Evolutionary conservation across 345 rosid genomes (phyloP).

Genomic region (Syzygium jambos): DNA sequence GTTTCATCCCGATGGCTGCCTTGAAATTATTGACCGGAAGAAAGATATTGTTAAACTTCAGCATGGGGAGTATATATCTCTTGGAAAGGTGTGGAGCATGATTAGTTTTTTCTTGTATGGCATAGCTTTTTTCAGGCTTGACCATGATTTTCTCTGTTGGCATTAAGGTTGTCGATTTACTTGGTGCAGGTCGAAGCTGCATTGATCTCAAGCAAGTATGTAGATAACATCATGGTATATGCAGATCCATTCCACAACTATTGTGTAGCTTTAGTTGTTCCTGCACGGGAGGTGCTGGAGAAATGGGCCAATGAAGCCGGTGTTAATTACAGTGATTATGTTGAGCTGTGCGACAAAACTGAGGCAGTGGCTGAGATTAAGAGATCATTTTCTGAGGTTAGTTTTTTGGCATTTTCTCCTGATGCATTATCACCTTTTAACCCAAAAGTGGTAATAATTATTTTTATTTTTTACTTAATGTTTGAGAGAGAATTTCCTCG

Average conservation of each 20-base stretch:
- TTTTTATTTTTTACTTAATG: not conserved
- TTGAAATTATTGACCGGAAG: conserved; percentile 86
- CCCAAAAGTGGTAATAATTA: not conserved
- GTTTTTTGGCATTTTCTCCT: not conserved
- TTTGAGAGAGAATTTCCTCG: not conserved
- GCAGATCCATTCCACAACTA: conserved; percentile 56
- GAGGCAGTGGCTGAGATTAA: conserved; percentile 66
- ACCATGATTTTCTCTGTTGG: not conserved
- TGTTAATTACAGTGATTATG: conserved; percentile 23
- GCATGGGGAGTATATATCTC: conserved; percentile 84
- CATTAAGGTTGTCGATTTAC: not conserved
- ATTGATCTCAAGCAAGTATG: conserved; percentile 41
- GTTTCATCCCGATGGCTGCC: conserved; percentile 86
- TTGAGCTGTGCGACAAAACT: conserved; percentile 53
- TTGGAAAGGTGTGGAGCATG: conserved; percentile 62
- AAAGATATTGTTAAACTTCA: conserved; percentile 95
- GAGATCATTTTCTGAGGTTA: conserved; percentile 54
- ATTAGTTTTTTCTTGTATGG: not conserved
- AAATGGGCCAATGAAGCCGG: conserved; percentile 67
- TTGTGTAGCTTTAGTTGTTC: conserved; percentile 74
- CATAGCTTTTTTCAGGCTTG: not conserved
- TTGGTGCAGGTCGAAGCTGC: conserved; percentile 71
- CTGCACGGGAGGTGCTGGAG: conserved; percentile 46
- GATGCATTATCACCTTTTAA: not conserved
- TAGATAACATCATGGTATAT: conserved; percentile 46